phyloP scores from a whole-genome alignment of 805 yeast genomes.

The Tetrapisispora nanseiensis region DNA sequence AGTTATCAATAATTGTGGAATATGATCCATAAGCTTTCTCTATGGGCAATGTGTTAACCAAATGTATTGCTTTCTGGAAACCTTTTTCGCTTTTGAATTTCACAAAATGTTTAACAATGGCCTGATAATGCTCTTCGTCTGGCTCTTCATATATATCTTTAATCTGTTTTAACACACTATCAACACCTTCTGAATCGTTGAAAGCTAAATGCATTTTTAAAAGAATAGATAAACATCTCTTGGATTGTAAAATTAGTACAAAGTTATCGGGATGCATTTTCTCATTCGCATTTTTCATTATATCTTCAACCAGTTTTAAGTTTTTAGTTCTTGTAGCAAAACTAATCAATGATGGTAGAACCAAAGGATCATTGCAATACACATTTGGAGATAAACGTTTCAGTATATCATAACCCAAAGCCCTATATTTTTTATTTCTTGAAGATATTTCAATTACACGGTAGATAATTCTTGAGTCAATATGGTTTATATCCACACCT shows the following conservation, averaged over 20 bases:
- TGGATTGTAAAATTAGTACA: slow-evolving; percentile 13
- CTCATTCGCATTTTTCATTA: slow-evolving; percentile 18
- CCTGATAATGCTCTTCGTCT: slow-evolving; percentile 16
- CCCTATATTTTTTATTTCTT: slow-evolving; percentile 16
- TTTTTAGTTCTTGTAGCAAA: slow-evolving; percentile 12
- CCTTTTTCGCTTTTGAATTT: slow-evolving; percentile 9
- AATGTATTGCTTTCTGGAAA: slow-evolving; percentile 15
- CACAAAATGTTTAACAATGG: slow-evolving; percentile 15
- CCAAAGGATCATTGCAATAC: slow-evolving; percentile 20
- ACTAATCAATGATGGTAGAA: slow-evolving; percentile 18
- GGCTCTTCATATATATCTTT: slow-evolving; percentile 11
- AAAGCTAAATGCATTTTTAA: slow-evolving; percentile 21
- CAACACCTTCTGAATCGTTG: slow-evolving; percentile 23
- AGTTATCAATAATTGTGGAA: slow-evolving; percentile 12
- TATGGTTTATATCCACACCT: slow-evolving; percentile 10
- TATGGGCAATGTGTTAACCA: slow-evolving; percentile 13
- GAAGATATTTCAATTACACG: slow-evolving; percentile 15
- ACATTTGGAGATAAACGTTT: slow-evolving; percentile 10
- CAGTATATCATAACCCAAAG: slow-evolving; percentile 12
- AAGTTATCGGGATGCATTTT: slow-evolving; percentile 12
- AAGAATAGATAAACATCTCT: slow-evolving; percentile 16
- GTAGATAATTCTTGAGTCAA: slow-evolving; percentile 21
- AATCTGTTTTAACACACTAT: slow-evolving; percentile 18
- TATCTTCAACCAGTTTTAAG: slow-evolving; percentile 9
- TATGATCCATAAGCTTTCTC: slow-evolving; percentile 11